These are phyloP conservation scores for Aschersonia sp. DNA, from an alignment of 2,329 filamentous ascomycete species.

Conservation along the genomic window DNA sequence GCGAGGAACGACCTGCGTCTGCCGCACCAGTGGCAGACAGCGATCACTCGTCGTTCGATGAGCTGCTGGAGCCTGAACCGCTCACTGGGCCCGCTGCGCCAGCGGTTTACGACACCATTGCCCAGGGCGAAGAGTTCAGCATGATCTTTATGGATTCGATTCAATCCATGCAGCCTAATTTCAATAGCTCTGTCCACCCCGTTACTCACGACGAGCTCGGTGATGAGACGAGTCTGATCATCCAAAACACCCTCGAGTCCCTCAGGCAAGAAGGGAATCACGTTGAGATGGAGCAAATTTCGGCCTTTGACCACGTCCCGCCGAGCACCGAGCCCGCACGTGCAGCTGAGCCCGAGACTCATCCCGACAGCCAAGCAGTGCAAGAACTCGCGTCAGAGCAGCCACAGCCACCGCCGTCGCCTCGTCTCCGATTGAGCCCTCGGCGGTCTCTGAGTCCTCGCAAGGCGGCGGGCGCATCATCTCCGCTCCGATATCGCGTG, in stretches of 20 bases:
- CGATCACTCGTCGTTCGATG: neutral
- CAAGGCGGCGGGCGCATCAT: conserved; percentile 9
- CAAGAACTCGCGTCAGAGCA: neutral
- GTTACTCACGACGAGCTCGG: conserved; percentile 30
- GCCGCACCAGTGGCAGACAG: no score
- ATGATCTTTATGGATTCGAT: conserved; percentile 44
- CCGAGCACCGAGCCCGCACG: conserved; percentile 3
- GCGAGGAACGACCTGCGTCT: neutral
- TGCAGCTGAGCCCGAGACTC: neutral
- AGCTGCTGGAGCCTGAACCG: neutral
- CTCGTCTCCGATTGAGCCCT: conserved; percentile 12
- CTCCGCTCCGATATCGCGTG: conserved; percentile 19
- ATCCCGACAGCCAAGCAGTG: neutral
- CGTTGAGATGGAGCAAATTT: neutral
- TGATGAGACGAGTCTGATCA: conserved; percentile 40
- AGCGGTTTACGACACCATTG: conserved; percentile 25
- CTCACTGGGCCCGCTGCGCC: conserved; percentile 7
- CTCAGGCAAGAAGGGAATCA: conserved; percentile 20
- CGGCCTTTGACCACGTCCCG: no score
- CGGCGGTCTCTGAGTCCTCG: conserved; percentile 21
- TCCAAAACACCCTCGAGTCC: conserved; percentile 38
- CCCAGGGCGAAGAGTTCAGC: conserved; percentile 40
- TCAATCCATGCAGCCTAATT: conserved; percentile 31
- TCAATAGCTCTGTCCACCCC: conserved; percentile 17
- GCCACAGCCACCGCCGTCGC: conserved; percentile 6